These are phyloP conservation scores for Nannochloropsis gaditana DNA, from an alignment of 108 stramenopile genomes.

Conservation along the genomic window DNA sequence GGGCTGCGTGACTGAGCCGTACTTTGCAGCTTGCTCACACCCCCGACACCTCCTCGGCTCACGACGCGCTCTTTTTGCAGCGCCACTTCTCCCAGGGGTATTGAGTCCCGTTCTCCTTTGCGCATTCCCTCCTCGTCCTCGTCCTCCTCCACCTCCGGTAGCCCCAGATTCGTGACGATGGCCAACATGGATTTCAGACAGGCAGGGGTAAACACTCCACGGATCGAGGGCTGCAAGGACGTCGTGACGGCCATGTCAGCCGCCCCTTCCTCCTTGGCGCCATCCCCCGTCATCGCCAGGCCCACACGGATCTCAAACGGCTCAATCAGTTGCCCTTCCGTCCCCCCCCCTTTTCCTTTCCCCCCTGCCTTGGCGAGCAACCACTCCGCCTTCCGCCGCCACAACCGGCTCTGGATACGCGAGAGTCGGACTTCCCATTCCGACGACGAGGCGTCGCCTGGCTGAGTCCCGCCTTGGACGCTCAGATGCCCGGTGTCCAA, in stretches of 20 bases:
- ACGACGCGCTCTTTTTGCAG: background rate
- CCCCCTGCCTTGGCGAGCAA: background rate
- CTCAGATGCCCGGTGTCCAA: conserved; percentile 1
- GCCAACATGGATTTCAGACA: background rate
- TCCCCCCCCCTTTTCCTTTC: background rate
- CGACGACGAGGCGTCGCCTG: background rate
- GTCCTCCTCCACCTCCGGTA: background rate
- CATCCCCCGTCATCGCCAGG: background rate
- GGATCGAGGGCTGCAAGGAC: background rate
- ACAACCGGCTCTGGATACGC: background rate
- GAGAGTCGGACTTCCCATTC: background rate
- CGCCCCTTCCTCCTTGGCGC: background rate
- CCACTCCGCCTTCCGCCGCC: background rate
- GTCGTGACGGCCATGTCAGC: background rate
- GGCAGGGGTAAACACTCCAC: background rate
- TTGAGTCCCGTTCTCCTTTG: background rate
- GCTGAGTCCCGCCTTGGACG: background rate
- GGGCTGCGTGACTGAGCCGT: background rate
- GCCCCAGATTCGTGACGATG: background rate
- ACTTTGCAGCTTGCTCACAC: background rate
- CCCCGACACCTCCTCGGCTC: background rate
- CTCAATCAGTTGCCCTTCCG: background rate
- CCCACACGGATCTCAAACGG: background rate
- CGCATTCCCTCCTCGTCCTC: background rate
- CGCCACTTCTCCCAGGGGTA: background rate